Evolutionary conservation across 148 eudicot species (phyloP).

Genomic region (Vaccinium macrocarpon): DNA sequence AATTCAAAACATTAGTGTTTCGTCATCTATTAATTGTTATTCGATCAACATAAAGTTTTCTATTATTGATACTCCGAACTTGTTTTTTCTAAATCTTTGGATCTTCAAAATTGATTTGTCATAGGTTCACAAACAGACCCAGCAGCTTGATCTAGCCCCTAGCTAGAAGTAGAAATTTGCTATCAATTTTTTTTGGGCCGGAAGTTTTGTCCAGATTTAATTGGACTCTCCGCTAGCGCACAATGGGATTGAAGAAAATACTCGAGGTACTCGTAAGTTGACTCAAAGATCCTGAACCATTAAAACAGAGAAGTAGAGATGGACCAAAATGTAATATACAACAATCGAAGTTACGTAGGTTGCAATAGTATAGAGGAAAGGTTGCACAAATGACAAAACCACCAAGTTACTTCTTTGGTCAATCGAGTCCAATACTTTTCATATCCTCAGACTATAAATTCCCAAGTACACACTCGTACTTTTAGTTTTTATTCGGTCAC

Average conservation of each 20-base stretch:
- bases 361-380: neutral
- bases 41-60: neutral
- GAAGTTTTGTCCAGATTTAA: neutral
- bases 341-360: neutral
- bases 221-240: neutral
- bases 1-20: neutral
- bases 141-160: neutral
- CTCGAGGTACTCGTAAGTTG: neutral
- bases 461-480: no score
- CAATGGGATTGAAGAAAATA: neutral
- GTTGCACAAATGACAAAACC: neutral
- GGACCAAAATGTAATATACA: neutral
- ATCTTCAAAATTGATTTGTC: neutral
- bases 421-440: neutral
- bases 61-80: no score
- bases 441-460: no score
- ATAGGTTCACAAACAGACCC: neutral
- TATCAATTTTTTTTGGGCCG: no score
- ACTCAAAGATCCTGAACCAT: no score
- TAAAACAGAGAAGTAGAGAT: neutral
- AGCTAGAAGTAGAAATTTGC: neutral
- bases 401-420: neutral
- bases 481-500: no score
- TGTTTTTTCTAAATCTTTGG: neutral
- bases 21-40: neutral